Base-by-base conservation (phyloP, 1,284 basidiomycete species). In the Pseudozyma hubeiensis region DNA sequence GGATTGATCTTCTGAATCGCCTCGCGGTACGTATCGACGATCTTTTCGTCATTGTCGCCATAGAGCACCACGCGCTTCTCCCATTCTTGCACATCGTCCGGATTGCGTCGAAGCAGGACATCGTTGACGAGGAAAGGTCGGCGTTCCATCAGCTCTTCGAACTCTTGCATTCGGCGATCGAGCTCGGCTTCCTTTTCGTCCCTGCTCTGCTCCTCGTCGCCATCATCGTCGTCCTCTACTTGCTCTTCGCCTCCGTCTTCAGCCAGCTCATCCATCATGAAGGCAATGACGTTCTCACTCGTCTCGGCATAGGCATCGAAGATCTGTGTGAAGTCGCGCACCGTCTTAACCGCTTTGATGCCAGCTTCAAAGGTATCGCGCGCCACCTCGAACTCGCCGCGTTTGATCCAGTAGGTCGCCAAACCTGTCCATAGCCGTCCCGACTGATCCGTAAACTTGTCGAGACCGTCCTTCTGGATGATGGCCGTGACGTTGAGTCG, bases 51-150 rank as follows among this genome's bases (percentile, higher is more conserved):
- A 78, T 97, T 89, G 53, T 93, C 91, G 13, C 92, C 96, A 89
- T 91, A 94, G 43, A 99, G 86, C 4, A 93, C 93, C n/a, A 98
- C 90, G 10, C 95, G 88, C 86, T 99, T 99, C 86, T 98, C 96
- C 97, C 97, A 99, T 84, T 99, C 97, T 79, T 97, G 94, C 0
- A 99, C 96, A 80, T 99, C 97, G 81, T 98, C 93, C 0, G 94
- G 93, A 87, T 99, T 99, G 77, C 97, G 88, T 60, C 97, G 88
- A 30, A 99, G 86, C 33, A 99, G 86, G 3, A 99, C 97, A 78
- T 98, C 95, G 83, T 99, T 99, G 56, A 97, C 91, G 64, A 99
- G 87, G 88, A 99, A 99, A 3, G 94, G 97, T 77, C 97, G 86
- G 44, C 95, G 88, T 84, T 99, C 97, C 90, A 97, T 97, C 71